Conservation (phyloP, 495 filamentous ascomycete species). For the Annulohypoxylon maeteangense region DNA sequence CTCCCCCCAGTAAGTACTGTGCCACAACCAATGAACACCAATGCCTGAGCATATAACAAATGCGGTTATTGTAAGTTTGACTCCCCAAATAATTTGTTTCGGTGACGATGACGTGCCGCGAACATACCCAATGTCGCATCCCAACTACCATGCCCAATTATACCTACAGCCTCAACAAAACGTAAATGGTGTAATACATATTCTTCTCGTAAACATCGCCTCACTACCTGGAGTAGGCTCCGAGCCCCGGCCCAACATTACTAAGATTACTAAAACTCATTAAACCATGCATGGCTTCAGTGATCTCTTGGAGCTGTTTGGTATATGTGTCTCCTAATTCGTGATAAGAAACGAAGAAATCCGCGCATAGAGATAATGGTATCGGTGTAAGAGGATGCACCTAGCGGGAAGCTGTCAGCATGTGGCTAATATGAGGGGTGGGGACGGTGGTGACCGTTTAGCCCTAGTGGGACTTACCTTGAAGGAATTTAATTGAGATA, state of each 20-base stretch:
- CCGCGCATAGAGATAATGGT: constrained; percentile 36
- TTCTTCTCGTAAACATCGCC: not conserved
- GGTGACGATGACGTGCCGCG: not conserved
- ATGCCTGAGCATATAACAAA: constrained; percentile 1
- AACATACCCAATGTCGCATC: not conserved
- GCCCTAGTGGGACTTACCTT: constrained; percentile 47
- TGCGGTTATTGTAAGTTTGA: not conserved
- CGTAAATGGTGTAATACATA: constrained; percentile 12
- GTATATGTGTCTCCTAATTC: constrained; percentile 37
- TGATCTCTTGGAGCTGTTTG: constrained; percentile 41
- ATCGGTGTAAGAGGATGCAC: constrained; percentile 42
- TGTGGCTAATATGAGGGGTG: not conserved
- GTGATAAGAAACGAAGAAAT: constrained; percentile 37
- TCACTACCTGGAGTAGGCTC: constrained; percentile 27
- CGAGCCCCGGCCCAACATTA: constrained; percentile 37
- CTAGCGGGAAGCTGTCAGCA: constrained; percentile 18
- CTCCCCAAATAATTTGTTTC: not conserved
- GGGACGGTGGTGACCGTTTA: not conserved
- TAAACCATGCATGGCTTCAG: constrained; percentile 41
- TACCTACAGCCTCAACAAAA: constrained; percentile 13
- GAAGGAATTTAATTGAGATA: constrained; percentile 58
- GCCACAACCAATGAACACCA: constrained; percentile 6
- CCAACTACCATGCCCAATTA: not conserved
- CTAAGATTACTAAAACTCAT: constrained; percentile 45
- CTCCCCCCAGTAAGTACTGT: not conserved